These are phyloP conservation scores for Cercospora nicotianae DNA, from an alignment of 2,329 filamentous ascomycete genomes.

Conservation along the genomic window DNA sequence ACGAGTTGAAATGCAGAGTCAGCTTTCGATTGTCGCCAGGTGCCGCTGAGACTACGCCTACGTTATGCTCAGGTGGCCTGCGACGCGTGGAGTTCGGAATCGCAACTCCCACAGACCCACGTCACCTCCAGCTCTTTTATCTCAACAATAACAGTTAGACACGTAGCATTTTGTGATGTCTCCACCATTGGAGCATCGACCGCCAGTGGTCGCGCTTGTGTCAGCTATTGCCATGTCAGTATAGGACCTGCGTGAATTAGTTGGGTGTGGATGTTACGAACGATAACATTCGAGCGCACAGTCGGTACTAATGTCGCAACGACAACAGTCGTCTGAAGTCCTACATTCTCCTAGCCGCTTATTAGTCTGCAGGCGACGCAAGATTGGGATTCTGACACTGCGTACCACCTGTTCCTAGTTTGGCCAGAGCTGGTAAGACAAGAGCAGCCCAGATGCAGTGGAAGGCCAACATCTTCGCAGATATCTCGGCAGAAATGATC, in stretches of 20 bases:
- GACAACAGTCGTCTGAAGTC: neutral
- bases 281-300: neutral
- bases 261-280: neutral
- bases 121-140: neutral
- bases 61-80: neutral
- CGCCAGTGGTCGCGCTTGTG: neutral
- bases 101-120: neutral
- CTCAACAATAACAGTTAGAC: neutral
- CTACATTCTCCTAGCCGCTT: neutral
- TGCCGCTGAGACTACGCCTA: neutral
- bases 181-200: neutral
- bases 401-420: neutral
- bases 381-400: neutral
- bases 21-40: neutral
- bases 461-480: neutral
- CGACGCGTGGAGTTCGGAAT: neutral
- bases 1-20: neutral
- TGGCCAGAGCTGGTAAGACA: neutral
- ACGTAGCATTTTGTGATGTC: neutral
- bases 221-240: neutral
- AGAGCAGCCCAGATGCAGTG: neutral
- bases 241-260: neutral
- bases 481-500: no score
- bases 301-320: neutral
- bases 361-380: neutral